A percentile compares a stretch with the other conserved stretches of the same genome.
phyloP scores from a whole-genome alignment of 257 asterid species.

The Echium plantagineum region DNA sequence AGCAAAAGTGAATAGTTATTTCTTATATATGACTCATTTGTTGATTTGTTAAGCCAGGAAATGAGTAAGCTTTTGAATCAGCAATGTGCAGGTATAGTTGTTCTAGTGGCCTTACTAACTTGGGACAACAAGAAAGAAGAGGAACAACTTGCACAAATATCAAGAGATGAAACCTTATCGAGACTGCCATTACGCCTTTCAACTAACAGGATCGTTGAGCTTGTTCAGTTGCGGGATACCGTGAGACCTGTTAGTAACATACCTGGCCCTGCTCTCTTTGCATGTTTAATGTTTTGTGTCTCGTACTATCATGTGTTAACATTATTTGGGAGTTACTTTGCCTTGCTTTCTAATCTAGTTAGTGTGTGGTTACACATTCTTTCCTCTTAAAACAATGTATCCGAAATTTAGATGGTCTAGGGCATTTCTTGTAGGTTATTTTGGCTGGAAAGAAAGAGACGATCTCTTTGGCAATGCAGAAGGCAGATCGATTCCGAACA shows the following conservation, averaged over 20 bases:
- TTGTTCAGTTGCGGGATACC: conserved; percentile 86
- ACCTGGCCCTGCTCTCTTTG: conserved; percentile 10
- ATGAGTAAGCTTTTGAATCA: conserved; percentile 45
- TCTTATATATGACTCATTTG: not conserved
- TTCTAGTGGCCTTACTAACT: conserved; percentile 53
- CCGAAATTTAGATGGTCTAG: no score
- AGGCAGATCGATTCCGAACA: conserved; percentile 76
- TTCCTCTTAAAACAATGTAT: no score
- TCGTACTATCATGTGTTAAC: no score
- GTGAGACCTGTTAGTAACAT: conserved; percentile 81
- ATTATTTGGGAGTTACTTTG: no score
- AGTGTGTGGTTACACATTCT: no score
- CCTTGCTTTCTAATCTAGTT: no score
- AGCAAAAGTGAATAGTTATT: no score
- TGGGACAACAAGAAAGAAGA: conserved; percentile 99
- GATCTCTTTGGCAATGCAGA: conserved; percentile 53
- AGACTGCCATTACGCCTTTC: conserved; percentile 94
- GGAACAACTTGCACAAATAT: conserved; percentile 81
- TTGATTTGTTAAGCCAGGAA: conserved; percentile 12
- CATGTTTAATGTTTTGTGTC: not conserved
- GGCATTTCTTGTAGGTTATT: conserved; percentile 52
- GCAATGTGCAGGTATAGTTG: conserved; percentile 78
- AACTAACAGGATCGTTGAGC: conserved; percentile 85
- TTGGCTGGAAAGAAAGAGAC: conserved; percentile 83
- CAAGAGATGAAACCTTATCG: conserved; percentile 75